phyloP scores from a whole-genome alignment of 768 basidiomycete genomes.

The Pulveroboletus ravenelii region DNA sequence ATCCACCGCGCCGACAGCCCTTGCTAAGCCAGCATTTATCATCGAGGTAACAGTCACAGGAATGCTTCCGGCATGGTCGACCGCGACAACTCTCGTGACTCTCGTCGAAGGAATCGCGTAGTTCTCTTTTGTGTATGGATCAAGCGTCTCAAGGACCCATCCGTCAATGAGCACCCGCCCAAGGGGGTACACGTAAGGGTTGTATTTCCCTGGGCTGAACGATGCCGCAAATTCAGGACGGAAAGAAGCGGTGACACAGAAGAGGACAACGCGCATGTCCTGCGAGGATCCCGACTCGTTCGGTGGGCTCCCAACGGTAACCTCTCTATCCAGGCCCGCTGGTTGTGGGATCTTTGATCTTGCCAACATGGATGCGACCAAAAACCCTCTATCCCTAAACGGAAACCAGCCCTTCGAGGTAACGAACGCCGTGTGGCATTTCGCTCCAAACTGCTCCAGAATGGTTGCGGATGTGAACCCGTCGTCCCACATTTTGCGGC shows the following conservation, averaged over 20 bases:
- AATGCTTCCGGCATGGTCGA: slow-evolving; percentile 83
- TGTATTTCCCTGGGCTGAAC: slow-evolving; percentile 67
- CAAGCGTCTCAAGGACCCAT: slow-evolving; percentile 95
- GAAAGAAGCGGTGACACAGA: slow-evolving; percentile 81
- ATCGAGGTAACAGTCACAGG: slow-evolving; percentile 82
- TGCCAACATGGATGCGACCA: slow-evolving; percentile 74
- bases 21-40: slow-evolving; percentile 75
- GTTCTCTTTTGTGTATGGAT: slow-evolving; percentile 91
- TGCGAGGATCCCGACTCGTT: slow-evolving; percentile 32
- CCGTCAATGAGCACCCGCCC: slow-evolving; percentile 86
- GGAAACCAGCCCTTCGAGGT: slow-evolving; percentile 80
- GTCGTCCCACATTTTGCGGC: slow-evolving; percentile 83
- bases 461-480: slow-evolving; percentile 65
- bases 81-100: slow-evolving; percentile 77
- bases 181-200: slow-evolving; percentile 66
- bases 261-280: slow-evolving; percentile 59
- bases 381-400: slow-evolving; percentile 86
- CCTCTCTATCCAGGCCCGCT: slow-evolving; percentile 38
- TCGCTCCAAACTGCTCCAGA: slow-evolving; percentile 76
- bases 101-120: slow-evolving; percentile 91
- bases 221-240: slow-evolving; percentile 54
- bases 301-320: slow-evolving; percentile 21
- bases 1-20: slow-evolving; percentile 71
- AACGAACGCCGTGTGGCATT: slow-evolving; percentile 65
- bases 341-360: slow-evolving; percentile 40